Evolutionary conservation across 2,329 filamentous ascomycete genomes (phyloP), one percentile per base, ranked within the genome.

Genomic region (Capronia coronata): DNA sequence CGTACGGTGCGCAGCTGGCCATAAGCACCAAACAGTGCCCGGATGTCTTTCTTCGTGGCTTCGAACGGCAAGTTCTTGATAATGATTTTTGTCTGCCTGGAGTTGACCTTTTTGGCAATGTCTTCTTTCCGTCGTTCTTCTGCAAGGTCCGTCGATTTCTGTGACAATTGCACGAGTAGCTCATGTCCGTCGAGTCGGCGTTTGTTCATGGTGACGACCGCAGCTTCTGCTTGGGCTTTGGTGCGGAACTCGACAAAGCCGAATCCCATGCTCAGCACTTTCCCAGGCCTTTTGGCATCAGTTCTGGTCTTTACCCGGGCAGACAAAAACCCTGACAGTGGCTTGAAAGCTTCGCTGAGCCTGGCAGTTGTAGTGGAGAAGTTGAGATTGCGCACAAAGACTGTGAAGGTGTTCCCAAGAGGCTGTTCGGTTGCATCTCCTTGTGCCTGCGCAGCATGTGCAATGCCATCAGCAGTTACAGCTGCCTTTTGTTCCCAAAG

Each of bases 51-150:
- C 74, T 95, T 96, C 46, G 83, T 85, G 42, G 87, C 85, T 72
- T 97, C 88, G 73, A 98, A 98, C 16, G 93, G 91, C 68, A 98
- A 73, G 73, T 98, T 98, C 76, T 97, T 98, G 74, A 98, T 85
- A 69, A 97, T 84, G 64, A 98, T 85, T 77, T 97, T 97, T 41
- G 90, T 96, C 59, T 82, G 79, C 64, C 83, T 80, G 13, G 78
- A 79, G 19, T 86, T 82, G 43, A 79, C 71, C 68, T 91, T 94
- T 75, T 89, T 94, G 43, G 84, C 82, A 57, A 79, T 81, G 64
- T 97, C 89, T 59, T 91, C 84, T 59, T 84, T 84, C 57, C 85
- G 82, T 58, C 86, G 80, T 69, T 94, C 87, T 65, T 94, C 88
- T 1, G 87, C 90, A 14, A 88, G 88, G 70, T 97, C 90, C 50